phyloP scores from a whole-genome alignment of 2,329 filamentous ascomycete species.

The Madurella mycetomatis region DNA sequence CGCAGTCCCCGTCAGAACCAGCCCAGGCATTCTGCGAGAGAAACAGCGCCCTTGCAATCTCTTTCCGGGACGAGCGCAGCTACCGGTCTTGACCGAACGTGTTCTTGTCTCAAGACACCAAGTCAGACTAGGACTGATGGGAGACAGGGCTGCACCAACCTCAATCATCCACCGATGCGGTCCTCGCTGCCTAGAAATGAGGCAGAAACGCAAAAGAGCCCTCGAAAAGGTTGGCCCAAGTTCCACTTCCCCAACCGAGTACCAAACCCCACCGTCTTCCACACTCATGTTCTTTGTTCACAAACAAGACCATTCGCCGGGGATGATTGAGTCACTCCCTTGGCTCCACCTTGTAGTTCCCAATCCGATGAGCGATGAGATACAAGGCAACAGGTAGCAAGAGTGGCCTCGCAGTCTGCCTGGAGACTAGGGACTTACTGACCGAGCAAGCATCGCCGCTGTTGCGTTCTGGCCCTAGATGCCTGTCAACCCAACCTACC shows the following conservation, averaged over 20 bases:
- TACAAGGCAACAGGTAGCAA: constrained; percentile 2
- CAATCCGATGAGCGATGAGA: neutral
- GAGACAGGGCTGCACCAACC: neutral
- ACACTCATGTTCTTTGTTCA: neutral
- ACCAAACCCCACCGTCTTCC: neutral
- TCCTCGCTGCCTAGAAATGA: neutral
- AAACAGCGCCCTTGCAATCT: too few relatives aligned
- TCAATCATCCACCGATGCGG: neutral
- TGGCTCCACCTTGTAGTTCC: constrained; percentile 11
- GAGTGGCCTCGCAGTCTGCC: constrained; percentile 18
- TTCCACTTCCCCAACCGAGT: neutral
- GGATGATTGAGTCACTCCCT: constrained; percentile 10
- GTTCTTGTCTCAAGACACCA: too few relatives aligned
- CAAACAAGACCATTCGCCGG: neutral
- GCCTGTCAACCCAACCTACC: neutral
- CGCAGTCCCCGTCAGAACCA: neutral
- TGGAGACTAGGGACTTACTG: neutral
- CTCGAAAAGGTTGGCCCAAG: neutral
- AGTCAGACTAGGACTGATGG: neutral
- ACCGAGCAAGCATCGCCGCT: constrained; percentile 2
- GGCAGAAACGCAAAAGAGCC: neutral
- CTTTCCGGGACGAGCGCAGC: too few relatives aligned
- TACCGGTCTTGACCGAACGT: too few relatives aligned
- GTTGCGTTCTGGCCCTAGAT: too few relatives aligned
- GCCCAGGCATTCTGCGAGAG: too few relatives aligned